Percentiles rank a stretch among this genome's conserved stretches.
These are phyloP conservation scores for Tulasnella sp. DNA, from an alignment of 768 basidiomycete genomes.

Conservation along the genomic window DNA sequence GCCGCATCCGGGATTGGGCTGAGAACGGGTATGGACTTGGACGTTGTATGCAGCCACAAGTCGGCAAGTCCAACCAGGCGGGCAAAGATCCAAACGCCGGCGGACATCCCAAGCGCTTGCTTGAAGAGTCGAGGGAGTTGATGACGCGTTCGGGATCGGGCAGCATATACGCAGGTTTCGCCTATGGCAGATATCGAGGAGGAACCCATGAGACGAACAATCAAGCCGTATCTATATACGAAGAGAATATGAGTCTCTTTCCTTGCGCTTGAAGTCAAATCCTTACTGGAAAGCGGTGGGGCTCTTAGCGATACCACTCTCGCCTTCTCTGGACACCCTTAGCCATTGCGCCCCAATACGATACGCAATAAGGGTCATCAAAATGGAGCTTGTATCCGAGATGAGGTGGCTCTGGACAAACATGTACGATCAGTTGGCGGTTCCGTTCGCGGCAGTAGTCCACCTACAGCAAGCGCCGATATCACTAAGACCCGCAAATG, in stretches of 20 bases:
- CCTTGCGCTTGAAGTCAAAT: background rate
- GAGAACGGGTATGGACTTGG: background rate
- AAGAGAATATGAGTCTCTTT: background rate
- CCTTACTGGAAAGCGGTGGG: background rate
- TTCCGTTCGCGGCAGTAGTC: background rate
- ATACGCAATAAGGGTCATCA: background rate
- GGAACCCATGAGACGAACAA: background rate
- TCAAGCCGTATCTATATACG: background rate
- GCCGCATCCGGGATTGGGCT: background rate
- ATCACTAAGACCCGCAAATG: background rate
- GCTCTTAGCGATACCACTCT: background rate
- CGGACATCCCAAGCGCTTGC: background rate
- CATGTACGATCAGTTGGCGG: background rate
- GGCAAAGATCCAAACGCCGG: background rate
- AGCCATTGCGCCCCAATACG: background rate
- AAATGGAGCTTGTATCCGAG: background rate
- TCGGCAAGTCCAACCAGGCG: background rate
- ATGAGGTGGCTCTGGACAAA: background rate
- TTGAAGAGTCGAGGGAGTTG: background rate
- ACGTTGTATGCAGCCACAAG: background rate
- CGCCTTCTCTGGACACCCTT: background rate
- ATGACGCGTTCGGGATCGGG: background rate
- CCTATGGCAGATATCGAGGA: background rate
- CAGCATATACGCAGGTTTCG: background rate
- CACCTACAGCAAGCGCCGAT: background rate